Evolutionary conservation across 768 basidiomycete species (phyloP).

Genomic region (Amanita inopinata): DNA sequence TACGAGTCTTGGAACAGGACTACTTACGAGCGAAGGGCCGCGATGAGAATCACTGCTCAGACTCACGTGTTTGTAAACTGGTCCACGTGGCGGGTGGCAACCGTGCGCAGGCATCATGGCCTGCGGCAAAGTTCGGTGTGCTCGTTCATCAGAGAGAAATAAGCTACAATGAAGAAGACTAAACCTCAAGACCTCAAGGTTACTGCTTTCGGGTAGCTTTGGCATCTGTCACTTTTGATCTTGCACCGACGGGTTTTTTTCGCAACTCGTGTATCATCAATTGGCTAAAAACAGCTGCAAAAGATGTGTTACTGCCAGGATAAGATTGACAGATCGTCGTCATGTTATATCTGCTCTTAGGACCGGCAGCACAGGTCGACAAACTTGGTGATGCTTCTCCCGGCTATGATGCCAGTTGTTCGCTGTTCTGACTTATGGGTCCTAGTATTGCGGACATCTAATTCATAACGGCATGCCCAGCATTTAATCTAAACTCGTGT

Average conservation of each 20-base stretch:
- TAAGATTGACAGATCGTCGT: conserved; percentile 6
- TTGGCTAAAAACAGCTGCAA: not conserved
- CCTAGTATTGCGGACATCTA: conserved; percentile 2
- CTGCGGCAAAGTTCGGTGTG: not conserved
- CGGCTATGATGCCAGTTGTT: not conserved
- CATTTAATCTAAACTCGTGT: not conserved
- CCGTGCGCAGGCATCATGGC: not conserved
- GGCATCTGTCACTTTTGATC: not conserved
- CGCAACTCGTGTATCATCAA: conserved; percentile 1
- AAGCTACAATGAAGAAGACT: conserved; percentile 3
- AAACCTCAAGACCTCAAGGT: not conserved
- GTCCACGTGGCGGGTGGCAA: not conserved
- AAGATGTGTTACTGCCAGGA: conserved; percentile 1
- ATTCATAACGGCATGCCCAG: not conserved
- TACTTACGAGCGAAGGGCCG: too few relatives aligned
- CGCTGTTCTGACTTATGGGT: conserved; percentile 7
- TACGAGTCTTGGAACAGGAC: too few relatives aligned
- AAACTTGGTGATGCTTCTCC: conserved; percentile 3
- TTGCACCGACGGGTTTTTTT: not conserved
- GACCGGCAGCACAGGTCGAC: conserved; percentile 5
- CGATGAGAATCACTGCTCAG: too few relatives aligned
- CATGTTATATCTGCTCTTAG: conserved; percentile 2
- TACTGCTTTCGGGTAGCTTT: too few relatives aligned
- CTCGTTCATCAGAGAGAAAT: not conserved
- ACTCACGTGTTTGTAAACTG: conserved; percentile 1